Evolutionary conservation across 179 eudicot species (phyloP).

Genomic region (Camellia oleifera): DNA sequence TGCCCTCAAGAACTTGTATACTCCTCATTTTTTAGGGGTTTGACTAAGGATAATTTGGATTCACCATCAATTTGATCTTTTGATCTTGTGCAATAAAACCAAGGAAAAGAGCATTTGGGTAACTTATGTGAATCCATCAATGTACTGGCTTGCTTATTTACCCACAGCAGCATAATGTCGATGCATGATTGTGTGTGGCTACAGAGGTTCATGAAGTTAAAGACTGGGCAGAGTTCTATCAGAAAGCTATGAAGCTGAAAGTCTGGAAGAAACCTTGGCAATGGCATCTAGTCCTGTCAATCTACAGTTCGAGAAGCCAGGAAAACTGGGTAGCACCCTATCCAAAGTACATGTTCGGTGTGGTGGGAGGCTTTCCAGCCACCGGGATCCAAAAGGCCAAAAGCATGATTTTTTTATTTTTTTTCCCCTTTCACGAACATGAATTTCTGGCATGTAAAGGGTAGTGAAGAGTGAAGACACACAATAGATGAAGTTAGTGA

Average conservation of each 20-base stretch:
- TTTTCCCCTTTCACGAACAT: not conserved
- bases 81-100: too few species aligned
- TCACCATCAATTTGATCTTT: too few species aligned
- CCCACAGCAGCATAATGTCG: too few species aligned
- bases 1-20: too few species aligned
- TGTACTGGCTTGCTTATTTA: too few species aligned
- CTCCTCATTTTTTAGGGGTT: too few species aligned
- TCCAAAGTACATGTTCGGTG: slow-evolving; percentile 68
- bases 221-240: slow-evolving; percentile 77
- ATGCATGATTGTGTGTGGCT: too few species aligned
- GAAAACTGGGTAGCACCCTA: slow-evolving; percentile 91
- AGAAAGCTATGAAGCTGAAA: slow-evolving; percentile 80
- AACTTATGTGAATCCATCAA: too few species aligned
- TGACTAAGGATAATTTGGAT: too few species aligned
- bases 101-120: too few species aligned
- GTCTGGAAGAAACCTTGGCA: slow-evolving; percentile 81
- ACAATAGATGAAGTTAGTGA: too few species aligned
- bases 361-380: slow-evolving; percentile 95
- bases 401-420: slow-evolving; percentile 25
- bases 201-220: slow-evolving; percentile 30
- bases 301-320: slow-evolving; percentile 72
- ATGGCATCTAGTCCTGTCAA: slow-evolving; percentile 46
- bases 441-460: not conserved
- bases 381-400: slow-evolving; percentile 40
- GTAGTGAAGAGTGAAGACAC: too few species aligned